Conservation (phyloP, 139 green algal species). For the Coelastrella sp. region DNA sequence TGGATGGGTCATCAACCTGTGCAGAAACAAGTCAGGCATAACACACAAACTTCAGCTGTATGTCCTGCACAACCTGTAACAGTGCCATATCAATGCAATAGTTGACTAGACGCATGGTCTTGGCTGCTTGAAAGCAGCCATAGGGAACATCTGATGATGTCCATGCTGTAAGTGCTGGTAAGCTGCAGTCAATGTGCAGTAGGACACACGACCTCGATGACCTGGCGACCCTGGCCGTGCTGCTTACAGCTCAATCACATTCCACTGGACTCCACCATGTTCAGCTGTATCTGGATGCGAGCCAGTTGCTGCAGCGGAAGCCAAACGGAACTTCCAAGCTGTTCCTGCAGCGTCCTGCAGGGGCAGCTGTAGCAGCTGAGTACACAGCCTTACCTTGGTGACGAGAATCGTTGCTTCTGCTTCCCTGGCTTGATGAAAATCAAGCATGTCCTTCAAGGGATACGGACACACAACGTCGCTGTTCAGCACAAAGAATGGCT, state of each 20-base stretch:
- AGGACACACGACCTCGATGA: neutral
- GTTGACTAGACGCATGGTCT: too few species aligned
- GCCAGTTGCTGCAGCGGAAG: too few species aligned
- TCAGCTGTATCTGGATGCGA: too few species aligned
- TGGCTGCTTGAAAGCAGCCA: too few species aligned
- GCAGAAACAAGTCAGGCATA: slow-evolving; percentile 89
- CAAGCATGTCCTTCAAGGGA: slow-evolving; percentile 89
- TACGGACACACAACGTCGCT: slow-evolving; percentile 98
- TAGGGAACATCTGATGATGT: neutral
- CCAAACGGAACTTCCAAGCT: too few species aligned
- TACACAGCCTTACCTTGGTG: slow-evolving; percentile 14
- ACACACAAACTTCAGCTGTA: neutral
- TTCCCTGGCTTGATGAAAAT: slow-evolving; percentile 79
- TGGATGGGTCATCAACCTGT: slow-evolving; percentile 93
- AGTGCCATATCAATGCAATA: too few species aligned
- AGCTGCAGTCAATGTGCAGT: neutral
- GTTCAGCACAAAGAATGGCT: slow-evolving; percentile 99
- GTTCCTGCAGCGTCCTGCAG: too few species aligned
- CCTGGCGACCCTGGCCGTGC: too few species aligned
- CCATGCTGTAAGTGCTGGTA: neutral
- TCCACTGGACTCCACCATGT: too few species aligned
- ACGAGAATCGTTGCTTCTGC: slow-evolving; percentile 96
- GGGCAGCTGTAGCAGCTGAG: neutral
- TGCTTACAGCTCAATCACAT: too few species aligned
- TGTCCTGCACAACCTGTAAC: too few species aligned